Percentiles rank a stretch among this genome's conserved stretches.
These are phyloP conservation scores for Anthracocystis setariae DNA, from an alignment of 1,284 basidiomycete species.

Conservation along the genomic window DNA sequence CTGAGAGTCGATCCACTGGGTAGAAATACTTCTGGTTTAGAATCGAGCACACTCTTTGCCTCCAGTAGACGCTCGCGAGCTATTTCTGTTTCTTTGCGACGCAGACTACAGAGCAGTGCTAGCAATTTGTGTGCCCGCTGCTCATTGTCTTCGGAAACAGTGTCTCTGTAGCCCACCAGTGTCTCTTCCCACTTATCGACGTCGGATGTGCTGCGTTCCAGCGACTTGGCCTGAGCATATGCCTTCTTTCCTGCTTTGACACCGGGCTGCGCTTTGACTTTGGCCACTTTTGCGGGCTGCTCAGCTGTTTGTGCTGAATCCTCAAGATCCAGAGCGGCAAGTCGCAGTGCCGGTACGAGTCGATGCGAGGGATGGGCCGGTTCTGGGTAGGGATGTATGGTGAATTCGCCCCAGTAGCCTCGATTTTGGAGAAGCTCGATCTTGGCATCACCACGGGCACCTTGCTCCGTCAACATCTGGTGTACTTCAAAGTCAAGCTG, in stretches of 20 bases:
- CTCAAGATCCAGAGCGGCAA: conserved; percentile 38
- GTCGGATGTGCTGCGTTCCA: neutral
- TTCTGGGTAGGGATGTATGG: conserved; percentile 53
- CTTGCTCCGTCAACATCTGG: conserved; percentile 23
- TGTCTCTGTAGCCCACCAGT: conserved; percentile 35
- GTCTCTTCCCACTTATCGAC: conserved; percentile 52
- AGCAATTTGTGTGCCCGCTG: conserved; percentile 18
- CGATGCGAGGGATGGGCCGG: conserved; percentile 64
- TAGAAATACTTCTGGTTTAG: neutral
- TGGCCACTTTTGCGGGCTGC: conserved; percentile 24
- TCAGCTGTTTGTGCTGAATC: neutral
- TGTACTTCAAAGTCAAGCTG: conserved; percentile 45
- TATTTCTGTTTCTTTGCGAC: conserved; percentile 1
- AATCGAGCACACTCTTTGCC: conserved; percentile 5
- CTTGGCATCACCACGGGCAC: conserved; percentile 39
- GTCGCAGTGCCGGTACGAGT: conserved; percentile 53
- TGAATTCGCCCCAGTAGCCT: conserved; percentile 63
- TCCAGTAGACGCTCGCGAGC: conserved; percentile 2
- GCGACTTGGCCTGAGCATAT: neutral
- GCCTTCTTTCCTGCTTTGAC: conserved; percentile 25
- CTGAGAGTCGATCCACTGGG: conserved; percentile 9
- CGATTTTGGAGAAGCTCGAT: conserved; percentile 50
- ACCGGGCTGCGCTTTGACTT: conserved; percentile 12
- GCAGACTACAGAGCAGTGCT: conserved; percentile 6
- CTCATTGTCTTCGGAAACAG: conserved; percentile 45